Evolutionary conservation across 2,329 filamentous ascomycete species (phyloP).

Genomic region (Diaporthe citriasiana): DNA sequence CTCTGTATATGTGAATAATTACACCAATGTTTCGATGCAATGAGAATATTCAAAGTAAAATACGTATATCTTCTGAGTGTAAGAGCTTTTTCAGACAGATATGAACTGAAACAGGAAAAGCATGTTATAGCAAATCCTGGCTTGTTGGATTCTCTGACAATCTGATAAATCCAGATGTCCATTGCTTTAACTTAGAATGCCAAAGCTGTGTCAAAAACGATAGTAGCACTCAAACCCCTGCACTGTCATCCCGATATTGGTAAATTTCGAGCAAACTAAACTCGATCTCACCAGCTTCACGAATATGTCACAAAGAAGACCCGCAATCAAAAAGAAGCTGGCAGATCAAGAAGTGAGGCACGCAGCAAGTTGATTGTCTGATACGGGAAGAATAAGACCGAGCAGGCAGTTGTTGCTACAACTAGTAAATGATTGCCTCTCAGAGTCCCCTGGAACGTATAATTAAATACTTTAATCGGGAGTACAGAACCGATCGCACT

Average conservation of each 20-base stretch:
- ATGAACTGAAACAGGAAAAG: neutral
- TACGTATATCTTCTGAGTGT: neutral
- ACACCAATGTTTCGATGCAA: neutral
- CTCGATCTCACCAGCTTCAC: too few species aligned
- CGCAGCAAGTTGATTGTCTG: neutral
- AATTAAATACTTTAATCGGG: neutral
- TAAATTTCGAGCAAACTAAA: too few species aligned
- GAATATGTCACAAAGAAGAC: neutral
- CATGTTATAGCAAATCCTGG: neutral
- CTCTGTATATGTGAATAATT: too few species aligned
- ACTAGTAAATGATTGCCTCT: neutral
- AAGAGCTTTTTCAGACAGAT: neutral
- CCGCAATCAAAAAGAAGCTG: neutral
- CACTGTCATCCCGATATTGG: too few species aligned
- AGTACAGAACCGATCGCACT: neutral
- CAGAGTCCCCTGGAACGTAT: too few species aligned
- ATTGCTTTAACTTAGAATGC: neutral
- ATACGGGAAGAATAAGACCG: too few species aligned
- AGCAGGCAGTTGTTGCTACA: neutral
- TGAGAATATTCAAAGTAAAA: neutral
- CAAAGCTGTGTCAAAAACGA: too few species aligned
- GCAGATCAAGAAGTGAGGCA: neutral
- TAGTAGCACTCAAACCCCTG: too few species aligned
- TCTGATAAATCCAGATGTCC: neutral
- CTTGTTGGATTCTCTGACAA: neutral